phyloP scores from a whole-genome alignment of 768 basidiomycete genomes.

The Pholiota microspora region DNA sequence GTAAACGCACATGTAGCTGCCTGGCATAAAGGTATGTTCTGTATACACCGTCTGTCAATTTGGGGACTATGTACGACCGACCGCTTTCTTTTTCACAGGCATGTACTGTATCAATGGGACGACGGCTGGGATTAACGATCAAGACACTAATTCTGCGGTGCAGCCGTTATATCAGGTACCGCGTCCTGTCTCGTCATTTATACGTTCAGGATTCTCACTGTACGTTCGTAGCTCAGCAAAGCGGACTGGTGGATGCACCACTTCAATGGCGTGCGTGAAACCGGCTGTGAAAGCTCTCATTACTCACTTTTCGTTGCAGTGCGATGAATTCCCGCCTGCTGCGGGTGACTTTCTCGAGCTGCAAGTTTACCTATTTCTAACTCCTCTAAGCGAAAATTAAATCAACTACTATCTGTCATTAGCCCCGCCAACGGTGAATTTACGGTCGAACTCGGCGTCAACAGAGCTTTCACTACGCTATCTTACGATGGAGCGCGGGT shows the following conservation, averaged over 20 bases:
- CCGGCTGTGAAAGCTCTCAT: not conserved
- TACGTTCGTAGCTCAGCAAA: constrained; percentile 25
- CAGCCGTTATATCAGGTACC: constrained; percentile 33
- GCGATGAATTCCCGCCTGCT: constrained; percentile 44
- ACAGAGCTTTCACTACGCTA: constrained; percentile 40
- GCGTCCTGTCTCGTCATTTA: constrained; percentile 3
- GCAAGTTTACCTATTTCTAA: constrained; percentile 21
- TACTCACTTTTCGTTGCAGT: constrained; percentile 23
- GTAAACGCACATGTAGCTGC: not conserved
- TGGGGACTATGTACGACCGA: not conserved
- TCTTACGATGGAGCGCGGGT: constrained; percentile 28
- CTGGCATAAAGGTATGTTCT: constrained; percentile 3
- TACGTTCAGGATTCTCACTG: not conserved
- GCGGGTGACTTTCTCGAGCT: constrained; percentile 41
- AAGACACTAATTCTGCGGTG: constrained; percentile 28
- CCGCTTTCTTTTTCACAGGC: constrained; percentile 23
- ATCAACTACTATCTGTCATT: not conserved
- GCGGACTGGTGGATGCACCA: constrained; percentile 45
- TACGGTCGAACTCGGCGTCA: constrained; percentile 40
- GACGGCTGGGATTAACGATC: constrained; percentile 24
- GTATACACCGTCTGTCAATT: not conserved
- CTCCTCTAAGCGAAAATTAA: not conserved
- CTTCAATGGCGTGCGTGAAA: constrained; percentile 27
- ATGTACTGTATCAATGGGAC: constrained; percentile 34
- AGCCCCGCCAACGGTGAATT: constrained; percentile 41